phyloP scores from a whole-genome alignment of 306 rosid genomes.

The Senna tora region DNA sequence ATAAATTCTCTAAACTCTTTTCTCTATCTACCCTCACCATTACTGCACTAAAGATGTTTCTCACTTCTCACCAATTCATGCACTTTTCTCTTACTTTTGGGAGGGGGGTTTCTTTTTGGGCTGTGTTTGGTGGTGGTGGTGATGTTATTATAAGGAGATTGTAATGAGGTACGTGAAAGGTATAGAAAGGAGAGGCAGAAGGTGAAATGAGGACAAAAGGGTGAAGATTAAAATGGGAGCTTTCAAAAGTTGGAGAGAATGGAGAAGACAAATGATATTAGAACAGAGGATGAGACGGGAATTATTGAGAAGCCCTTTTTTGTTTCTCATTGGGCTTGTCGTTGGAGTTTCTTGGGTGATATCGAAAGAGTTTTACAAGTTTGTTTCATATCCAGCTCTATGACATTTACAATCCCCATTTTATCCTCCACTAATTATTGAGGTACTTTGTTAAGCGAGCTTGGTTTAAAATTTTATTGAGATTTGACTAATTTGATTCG shows the following conservation, averaged over 20 bases:
- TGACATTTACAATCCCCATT: too few species aligned
- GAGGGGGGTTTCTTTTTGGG: too few species aligned
- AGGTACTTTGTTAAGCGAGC: background rate
- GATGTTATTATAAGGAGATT: constrained; percentile 28
- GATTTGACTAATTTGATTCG: too few species aligned
- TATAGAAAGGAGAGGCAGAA: constrained; percentile 28
- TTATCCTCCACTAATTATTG: background rate
- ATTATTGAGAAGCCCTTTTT: constrained; percentile 21
- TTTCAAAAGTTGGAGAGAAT: background rate
- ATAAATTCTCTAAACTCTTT: constrained; percentile 63
- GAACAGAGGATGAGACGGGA: constrained; percentile 51
- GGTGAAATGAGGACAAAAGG: constrained; percentile 40
- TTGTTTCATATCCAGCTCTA: constrained; percentile 39
- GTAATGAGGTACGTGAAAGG: constrained; percentile 19
- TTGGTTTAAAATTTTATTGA: too few species aligned
- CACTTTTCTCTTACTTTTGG: constrained; percentile 11
- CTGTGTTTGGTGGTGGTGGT: background rate
- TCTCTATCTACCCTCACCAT: constrained; percentile 49
- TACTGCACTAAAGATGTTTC: constrained; percentile 24
- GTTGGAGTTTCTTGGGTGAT: constrained; percentile 45
- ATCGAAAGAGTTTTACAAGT: constrained; percentile 36
- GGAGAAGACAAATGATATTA: constrained; percentile 34
- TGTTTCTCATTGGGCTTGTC: constrained; percentile 52
- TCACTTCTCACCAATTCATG: constrained; percentile 19
- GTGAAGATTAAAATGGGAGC: constrained; percentile 39